These are phyloP conservation scores for Pichia sp. DNA, from an alignment of 1,139 yeast genomes.

Conservation along the genomic window DNA sequence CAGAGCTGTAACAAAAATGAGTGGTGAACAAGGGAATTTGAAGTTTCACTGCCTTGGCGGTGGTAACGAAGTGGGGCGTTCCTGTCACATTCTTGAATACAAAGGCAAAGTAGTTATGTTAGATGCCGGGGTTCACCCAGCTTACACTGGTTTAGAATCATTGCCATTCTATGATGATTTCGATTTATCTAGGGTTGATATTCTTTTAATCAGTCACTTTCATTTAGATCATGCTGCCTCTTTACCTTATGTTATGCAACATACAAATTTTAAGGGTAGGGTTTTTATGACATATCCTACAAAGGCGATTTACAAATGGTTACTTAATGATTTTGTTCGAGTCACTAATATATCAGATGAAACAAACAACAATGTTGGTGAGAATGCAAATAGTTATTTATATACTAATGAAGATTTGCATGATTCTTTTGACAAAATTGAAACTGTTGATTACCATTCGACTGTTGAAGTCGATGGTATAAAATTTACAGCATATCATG, in stretches of 20 bases:
- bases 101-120: slow-evolving; percentile 96
- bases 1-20: slow-evolving; percentile 2
- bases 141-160: slow-evolving; percentile 81
- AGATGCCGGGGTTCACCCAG: slow-evolving; percentile 99
- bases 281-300: slow-evolving; percentile 99
- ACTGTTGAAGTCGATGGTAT: slow-evolving; percentile 93
- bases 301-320: slow-evolving; percentile 95
- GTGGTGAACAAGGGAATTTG: slow-evolving; percentile 14
- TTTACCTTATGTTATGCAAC: slow-evolving; percentile 95
- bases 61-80: slow-evolving; percentile 96
- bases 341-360: slow-evolving; percentile 70
- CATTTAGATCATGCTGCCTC: slow-evolving; percentile 98
- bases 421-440: slow-evolving; percentile 82
- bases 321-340: slow-evolving; percentile 86
- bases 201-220: slow-evolving; percentile 84
- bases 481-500: slow-evolving; percentile 95
- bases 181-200: slow-evolving; percentile 81
- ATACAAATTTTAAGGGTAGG: slow-evolving; percentile 86
- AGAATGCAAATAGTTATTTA: slow-evolving; percentile 41
- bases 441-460: slow-evolving; percentile 92
- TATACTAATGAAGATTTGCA: slow-evolving; percentile 89
- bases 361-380: slow-evolving; percentile 29
- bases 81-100: slow-evolving; percentile 87
- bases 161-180: slow-evolving; percentile 94
- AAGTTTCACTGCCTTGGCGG: slow-evolving; percentile 95